phyloP scores from a whole-genome alignment of 1,284 basidiomycete genomes.

The Flammula alnicola region DNA sequence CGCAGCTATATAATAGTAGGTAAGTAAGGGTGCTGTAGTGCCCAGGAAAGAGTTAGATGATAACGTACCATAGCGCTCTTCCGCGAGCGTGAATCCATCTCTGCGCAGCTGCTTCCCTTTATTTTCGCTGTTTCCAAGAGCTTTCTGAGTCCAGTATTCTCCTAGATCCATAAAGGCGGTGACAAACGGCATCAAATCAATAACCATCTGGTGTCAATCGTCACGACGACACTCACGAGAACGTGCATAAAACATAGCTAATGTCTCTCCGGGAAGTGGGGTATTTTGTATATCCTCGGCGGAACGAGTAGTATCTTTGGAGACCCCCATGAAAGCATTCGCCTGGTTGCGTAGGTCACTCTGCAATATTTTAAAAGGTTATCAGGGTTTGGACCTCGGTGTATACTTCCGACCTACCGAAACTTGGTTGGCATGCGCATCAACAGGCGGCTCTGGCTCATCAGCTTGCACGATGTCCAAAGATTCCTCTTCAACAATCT shows the following conservation, averaged over 20 bases:
- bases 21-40: background rate
- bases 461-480: too few species aligned
- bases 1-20: conserved; percentile 36
- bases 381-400: too few species aligned
- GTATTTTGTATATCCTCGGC: conserved; percentile 81
- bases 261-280: conserved; percentile 87
- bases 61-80: conserved; percentile 63
- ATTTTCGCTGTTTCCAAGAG: conserved; percentile 62
- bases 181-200: background rate
- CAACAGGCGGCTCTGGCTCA: too few species aligned
- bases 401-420: conserved; percentile 25
- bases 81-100: conserved; percentile 78
- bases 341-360: conserved; percentile 66
- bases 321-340: conserved; percentile 74
- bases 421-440: too few species aligned
- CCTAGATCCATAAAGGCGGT: too few species aligned
- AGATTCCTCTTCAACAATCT: conserved; percentile 38
- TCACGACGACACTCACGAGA: conserved; percentile 55
- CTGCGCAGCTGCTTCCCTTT: conserved; percentile 83
- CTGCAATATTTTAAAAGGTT: conserved; percentile 31
- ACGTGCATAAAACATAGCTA: conserved; percentile 86
- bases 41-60: background rate
- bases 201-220: background rate
- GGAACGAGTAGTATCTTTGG: conserved; percentile 66
- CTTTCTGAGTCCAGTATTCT: conserved; percentile 84